phyloP scores from a whole-genome alignment of 2,329 filamentous ascomycete species.

The Colletotrichum sp. region DNA sequence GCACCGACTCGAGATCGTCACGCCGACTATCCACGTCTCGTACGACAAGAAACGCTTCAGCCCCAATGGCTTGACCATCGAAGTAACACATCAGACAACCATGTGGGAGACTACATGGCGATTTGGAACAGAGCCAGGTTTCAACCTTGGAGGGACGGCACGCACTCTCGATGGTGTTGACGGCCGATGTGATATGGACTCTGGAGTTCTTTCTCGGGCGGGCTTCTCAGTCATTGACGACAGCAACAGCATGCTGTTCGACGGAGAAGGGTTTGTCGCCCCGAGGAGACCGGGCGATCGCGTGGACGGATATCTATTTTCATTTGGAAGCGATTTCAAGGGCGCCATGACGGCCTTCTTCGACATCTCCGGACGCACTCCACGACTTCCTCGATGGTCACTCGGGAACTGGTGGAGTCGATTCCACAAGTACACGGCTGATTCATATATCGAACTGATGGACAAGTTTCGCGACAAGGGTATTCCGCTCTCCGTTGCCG shows the following conservation, averaged over 20 bases:
- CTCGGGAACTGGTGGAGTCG: not conserved
- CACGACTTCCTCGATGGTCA: not conserved
- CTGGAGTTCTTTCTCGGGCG: not conserved
- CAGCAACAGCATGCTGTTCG: not conserved
- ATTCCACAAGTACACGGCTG: not conserved
- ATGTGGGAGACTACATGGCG: not conserved
- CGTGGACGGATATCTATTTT: not conserved
- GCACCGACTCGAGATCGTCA: not conserved
- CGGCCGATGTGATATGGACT: not conserved
- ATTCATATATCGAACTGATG: not conserved
- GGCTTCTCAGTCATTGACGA: not conserved
- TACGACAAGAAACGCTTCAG: not conserved
- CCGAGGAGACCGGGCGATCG: not conserved
- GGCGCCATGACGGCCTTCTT: not conserved
- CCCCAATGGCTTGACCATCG: not conserved
- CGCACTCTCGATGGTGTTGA: not conserved
- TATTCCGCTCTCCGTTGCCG: not conserved
- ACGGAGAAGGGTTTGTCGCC: not conserved
- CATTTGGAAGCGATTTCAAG: not conserved
- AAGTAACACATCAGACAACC: not conserved
- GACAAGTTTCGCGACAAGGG: not conserved
- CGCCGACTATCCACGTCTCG: not conserved
- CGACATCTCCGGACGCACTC: not conserved
- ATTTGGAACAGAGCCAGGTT: not conserved
- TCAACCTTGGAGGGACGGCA: not conserved